Base-by-base conservation (phyloP, 2,329 filamentous ascomycete genomes). In the Dactylellina sp. region DNA sequence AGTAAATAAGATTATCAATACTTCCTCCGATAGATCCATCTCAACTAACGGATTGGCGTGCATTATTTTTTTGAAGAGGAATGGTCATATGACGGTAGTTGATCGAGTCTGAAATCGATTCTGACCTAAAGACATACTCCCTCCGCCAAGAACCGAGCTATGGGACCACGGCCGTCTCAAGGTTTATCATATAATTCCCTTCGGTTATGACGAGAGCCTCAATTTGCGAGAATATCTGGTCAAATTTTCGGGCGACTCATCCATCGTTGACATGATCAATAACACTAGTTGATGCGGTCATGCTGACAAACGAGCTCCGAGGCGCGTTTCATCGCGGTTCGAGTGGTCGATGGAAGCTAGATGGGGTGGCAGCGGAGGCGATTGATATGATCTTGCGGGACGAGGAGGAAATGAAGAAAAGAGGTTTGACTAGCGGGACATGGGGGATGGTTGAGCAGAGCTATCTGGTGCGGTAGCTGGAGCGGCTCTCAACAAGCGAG, bases 61-160 rank as follows among this genome's bases (percentile, higher is more conserved):
- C n/a, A n/a, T n/a, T n/a, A n/a, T n/a, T n/a, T n/a, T n/a, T n/a
- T 16, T 72, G 16, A 72, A 61, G 28, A 35, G 68, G 39, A 60
- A 72, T 22, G 68, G 68, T 46, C 68, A 72, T 56, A 72, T 72
- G 68, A 72, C 68, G 6, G 68, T 72, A 11, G 50, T 72, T 5
- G 68, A 60, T 1, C 60, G 68, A 16, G 61, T 72, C 14, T 72
- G 68, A 60, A 72, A 65, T 53, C 60, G 68, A 5, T 72, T 61
- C 47, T 72, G 68, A 60, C 68, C 68, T 5, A 72, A 61, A 28
- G 68, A 72, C 25, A 40, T 72, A 4, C 46, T 61, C 6, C 68
- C 60, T 12, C 68, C 68, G 11, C 68, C 60, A 11, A 53, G 68
- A n/a, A 72, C 60, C n/a, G 68, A 72, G 18, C 47, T 72, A 20